Percentiles rank a stretch among this genome's conserved stretches.
Conservation (phyloP, 2,329 filamentous ascomycete species). For the Xylaria arbuscula region DNA sequence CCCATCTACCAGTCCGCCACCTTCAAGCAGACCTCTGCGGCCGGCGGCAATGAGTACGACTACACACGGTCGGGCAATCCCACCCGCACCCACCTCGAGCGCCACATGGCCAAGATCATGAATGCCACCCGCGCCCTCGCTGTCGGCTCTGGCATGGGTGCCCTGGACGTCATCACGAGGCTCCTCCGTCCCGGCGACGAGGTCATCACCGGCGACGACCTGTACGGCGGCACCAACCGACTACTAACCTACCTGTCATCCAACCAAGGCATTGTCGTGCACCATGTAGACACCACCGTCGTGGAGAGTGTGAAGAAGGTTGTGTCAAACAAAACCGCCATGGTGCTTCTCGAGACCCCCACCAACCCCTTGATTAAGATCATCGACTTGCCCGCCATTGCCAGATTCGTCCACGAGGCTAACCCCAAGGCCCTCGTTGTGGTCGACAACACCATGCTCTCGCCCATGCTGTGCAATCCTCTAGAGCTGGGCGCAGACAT, state of each 20-base stretch:
- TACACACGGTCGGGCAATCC: slow-evolving; percentile 98
- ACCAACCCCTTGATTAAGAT: slow-evolving; percentile 99
- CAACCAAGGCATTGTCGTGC: slow-evolving; percentile 90
- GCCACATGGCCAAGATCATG: slow-evolving; percentile 99
- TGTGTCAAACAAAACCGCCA: slow-evolving; percentile 83
- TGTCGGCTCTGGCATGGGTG: slow-evolving; percentile 97
- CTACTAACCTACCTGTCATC: slow-evolving; percentile 91
- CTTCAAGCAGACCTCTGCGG: slow-evolving; percentile 90
- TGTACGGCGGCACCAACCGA: slow-evolving; percentile 95
- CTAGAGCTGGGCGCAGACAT: slow-evolving; percentile 95
- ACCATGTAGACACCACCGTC: slow-evolving; percentile 94
- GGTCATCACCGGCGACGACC: slow-evolving; percentile 94
- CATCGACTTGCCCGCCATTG: slow-evolving; percentile 87
- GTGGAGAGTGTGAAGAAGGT: slow-evolving; percentile 75
- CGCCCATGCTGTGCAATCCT: slow-evolving; percentile 91
- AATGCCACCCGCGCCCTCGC: slow-evolving; percentile 90
- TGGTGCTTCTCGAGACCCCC: slow-evolving; percentile 95
- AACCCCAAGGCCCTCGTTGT: slow-evolving; percentile 85
- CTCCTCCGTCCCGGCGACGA: slow-evolving; percentile 92
- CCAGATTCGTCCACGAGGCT: slow-evolving; percentile 77
- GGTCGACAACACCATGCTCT: slow-evolving; percentile 99
- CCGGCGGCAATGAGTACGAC: slow-evolving; percentile 90
- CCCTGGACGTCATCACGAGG: slow-evolving; percentile 93
- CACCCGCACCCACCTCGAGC: slow-evolving; percentile 93
- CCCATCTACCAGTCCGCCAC: slow-evolving; percentile 99